Evolutionary conservation across 192 early-diverging fungal genomes (phyloP), one percentile per base, ranked within the genome.

Genomic region (Oehlia diaphana): DNA sequence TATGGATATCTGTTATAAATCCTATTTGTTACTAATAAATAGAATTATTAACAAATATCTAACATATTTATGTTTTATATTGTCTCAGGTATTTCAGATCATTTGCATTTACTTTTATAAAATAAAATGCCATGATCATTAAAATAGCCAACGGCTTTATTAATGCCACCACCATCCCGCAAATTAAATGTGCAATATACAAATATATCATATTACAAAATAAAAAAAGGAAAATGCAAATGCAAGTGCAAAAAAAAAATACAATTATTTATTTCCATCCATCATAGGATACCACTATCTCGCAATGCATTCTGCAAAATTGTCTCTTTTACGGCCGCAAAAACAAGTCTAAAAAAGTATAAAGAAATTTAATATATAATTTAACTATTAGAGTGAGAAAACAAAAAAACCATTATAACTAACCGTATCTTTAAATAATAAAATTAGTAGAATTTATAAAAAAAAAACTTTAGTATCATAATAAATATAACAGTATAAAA

Each of bases 251-350:
- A 65, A 39, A 26, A 42, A 65, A 66, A 77, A 44, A 31, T 69
- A 37, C 67, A 69, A 21, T 37, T 21, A 69, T 69, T 35, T 33
- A n/a, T 4, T 12, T 66, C 4, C 9, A 19, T 35, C 12, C 67
- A 50, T 80, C 66, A 92, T 78, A 92, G 78, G 50, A 95, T 95
- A 53, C 94, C 94, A 74, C 90, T 92, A 73, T 95, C 93, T 77
- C 92, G 89, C 39, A 95, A 82, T 19, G 93, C 92, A 79, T 95
- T 95, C 83, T 96, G 95, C 72, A 97, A 84, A 72, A 96, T 95
- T 2, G 95, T 97, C 79, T 96, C 96, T 78, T 96, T 96, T 75
- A 97, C 94, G 35, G 95, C 96, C 4, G 95, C 93, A 90, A 97
- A 96, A 33, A 97, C 96, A 35, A 96, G 87, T 58, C 84, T 86